phyloP scores from a whole-genome alignment of 75 land plant species.

The Gnetum montanum region DNA sequence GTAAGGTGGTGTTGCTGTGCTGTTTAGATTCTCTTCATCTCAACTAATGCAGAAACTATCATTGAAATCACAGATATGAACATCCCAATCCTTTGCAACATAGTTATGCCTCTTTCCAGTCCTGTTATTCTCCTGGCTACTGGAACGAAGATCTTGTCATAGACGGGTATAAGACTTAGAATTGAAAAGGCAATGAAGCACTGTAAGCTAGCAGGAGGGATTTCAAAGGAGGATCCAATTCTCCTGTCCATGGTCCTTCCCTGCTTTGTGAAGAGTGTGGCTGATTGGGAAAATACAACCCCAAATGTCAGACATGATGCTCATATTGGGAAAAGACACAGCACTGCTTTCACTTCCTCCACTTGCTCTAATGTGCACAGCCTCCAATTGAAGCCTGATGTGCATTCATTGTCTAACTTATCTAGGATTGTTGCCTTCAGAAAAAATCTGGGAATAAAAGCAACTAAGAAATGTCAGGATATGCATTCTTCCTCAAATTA shows the following conservation, averaged over 20 bases:
- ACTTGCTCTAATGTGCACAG: conserved; percentile 17
- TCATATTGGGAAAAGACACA: conserved; percentile 73
- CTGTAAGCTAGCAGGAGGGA: conserved; percentile 86
- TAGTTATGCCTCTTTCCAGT: conserved; percentile 47
- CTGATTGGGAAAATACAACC: conserved; percentile 64
- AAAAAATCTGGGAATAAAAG: conserved; percentile 18
- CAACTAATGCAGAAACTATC: conserved; percentile 59
- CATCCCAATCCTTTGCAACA: conserved; percentile 81
- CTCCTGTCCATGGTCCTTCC: conserved; percentile 65
- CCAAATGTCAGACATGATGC: conserved; percentile 59
- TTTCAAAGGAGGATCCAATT: conserved; percentile 40
- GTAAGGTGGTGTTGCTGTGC: conserved; percentile 11
- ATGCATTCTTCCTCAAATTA: background rate
- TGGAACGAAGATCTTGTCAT: conserved; percentile 65
- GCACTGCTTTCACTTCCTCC: conserved; percentile 35
- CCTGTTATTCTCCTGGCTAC: conserved; percentile 23
- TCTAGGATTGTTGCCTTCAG: conserved; percentile 32
- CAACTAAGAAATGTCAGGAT: too few species aligned
- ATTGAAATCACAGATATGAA: conserved; percentile 62
- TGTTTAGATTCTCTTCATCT: conserved; percentile 30
- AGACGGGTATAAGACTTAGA: conserved; percentile 64
- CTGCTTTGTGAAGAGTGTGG: conserved; percentile 83
- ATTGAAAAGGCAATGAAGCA: conserved; percentile 55
- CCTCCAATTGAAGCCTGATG: conserved; percentile 8
- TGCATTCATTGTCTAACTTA: background rate